Evolutionary conservation across 2,329 filamentous ascomycete genomes (phyloP).

Genomic region (Nakataea oryzae): DNA sequence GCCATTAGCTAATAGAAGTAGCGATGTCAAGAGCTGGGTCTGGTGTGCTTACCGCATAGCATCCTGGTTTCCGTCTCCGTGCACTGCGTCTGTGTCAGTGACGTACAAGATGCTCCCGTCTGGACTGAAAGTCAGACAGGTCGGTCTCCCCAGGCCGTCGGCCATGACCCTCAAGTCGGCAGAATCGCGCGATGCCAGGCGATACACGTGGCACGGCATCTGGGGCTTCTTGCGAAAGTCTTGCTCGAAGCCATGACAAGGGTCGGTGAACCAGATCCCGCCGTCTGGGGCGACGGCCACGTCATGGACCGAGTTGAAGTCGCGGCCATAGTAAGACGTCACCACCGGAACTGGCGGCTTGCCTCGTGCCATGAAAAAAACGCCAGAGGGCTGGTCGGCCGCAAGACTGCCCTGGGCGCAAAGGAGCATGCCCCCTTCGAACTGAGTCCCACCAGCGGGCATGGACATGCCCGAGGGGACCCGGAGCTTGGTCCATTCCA

Average conservation of each 20-base stretch:
- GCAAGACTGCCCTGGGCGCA: conserved; percentile 13
- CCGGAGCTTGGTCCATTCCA: conserved; percentile 29
- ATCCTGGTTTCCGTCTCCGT: conserved; percentile 17
- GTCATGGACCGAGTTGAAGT: conserved; percentile 36
- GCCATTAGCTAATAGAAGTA: not conserved
- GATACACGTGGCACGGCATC: conserved; percentile 37
- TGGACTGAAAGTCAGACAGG: conserved; percentile 26
- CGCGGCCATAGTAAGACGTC: conserved; percentile 29
- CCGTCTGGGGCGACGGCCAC: conserved; percentile 27
- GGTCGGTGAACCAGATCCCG: conserved; percentile 39
- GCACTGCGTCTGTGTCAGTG: conserved; percentile 23
- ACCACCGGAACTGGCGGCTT: conserved; percentile 23
- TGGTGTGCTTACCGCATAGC: conserved; percentile 14
- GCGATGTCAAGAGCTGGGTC: too few species aligned
- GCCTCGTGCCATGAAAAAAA: conserved; percentile 21
- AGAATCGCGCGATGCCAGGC: conserved; percentile 24
- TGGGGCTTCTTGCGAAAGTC: conserved; percentile 31
- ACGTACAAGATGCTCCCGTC: conserved; percentile 30
- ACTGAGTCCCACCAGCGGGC: conserved; percentile 53
- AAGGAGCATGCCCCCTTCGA: conserved; percentile 32
- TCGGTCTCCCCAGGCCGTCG: conserved; percentile 33
- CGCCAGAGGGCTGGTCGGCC: conserved; percentile 20
- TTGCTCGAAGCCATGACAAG: conserved; percentile 29
- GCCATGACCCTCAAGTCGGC: conserved; percentile 34
- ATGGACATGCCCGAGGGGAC: conserved; percentile 31